Conservation (phyloP, 441 rosid species). For the Corymbia calophylla region DNA sequence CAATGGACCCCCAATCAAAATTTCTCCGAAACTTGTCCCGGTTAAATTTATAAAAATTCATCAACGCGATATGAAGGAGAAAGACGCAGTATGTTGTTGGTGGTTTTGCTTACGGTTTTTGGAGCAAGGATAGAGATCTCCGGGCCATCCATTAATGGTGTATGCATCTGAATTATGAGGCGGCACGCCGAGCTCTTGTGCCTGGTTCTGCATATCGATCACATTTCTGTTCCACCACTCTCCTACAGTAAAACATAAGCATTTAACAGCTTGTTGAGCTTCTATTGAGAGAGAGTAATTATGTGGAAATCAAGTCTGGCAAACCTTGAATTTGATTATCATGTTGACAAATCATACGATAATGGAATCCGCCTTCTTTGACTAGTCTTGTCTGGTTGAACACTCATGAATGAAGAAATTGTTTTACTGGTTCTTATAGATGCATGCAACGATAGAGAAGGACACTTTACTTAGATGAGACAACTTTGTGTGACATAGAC, state of each 20-base stretch:
- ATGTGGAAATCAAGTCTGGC: not conserved
- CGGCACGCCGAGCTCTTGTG: not conserved
- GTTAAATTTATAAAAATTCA: not conserved
- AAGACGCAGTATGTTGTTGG: not conserved
- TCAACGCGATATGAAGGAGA: not conserved
- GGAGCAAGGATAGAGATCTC: not conserved
- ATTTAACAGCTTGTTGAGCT: not conserved
- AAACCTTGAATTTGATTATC: not conserved
- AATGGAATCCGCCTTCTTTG: fast-evolving
- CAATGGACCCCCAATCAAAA: not conserved
- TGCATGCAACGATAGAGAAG: not conserved
- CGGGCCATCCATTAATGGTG: not conserved
- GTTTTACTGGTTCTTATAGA: too few relatives aligned
- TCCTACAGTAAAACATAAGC: not conserved
- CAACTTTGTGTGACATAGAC: too few relatives aligned
- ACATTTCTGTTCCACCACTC: not conserved
- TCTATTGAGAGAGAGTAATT: not conserved
- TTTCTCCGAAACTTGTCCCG: not conserved
- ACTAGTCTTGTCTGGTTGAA: too few relatives aligned
- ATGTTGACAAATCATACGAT: not conserved
- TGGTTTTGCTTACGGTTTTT: not conserved
- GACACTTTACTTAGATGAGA: too few relatives aligned
- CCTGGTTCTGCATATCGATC: not conserved
- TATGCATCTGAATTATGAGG: not conserved
- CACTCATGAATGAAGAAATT: too few relatives aligned